These are phyloP conservation scores for Lepidium sativum DNA, from an alignment of 345 rosid species.

Conservation along the genomic window DNA sequence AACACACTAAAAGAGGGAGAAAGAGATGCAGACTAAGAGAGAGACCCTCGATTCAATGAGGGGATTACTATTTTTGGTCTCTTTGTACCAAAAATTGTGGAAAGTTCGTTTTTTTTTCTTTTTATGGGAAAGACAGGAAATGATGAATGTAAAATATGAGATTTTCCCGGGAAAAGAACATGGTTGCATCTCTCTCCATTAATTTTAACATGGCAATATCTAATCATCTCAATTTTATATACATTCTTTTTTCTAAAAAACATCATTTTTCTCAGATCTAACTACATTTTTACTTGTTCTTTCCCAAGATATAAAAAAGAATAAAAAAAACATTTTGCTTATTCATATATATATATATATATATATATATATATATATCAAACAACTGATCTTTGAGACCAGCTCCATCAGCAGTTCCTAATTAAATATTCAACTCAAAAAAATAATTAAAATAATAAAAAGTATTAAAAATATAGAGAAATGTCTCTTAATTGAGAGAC, in stretches of 20 bases:
- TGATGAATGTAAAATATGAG: slow-evolving; percentile 1
- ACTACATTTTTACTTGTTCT: background rate
- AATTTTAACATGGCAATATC: slow-evolving; percentile 1
- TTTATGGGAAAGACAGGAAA: background rate
- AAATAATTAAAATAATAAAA: no score
- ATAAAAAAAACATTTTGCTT: background rate
- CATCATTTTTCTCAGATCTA: slow-evolving; percentile 6
- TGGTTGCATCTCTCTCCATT: slow-evolving; percentile 8
- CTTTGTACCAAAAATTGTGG: background rate
- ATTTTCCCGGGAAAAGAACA: slow-evolving; percentile 23
- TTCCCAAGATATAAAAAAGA: background rate
- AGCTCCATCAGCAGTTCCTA: no score
- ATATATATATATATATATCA: no score
- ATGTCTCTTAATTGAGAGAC: no score
- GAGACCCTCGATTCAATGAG: background rate
- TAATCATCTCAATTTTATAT: background rate
- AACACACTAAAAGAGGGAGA: background rate
- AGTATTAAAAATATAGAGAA: no score
- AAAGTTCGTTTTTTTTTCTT: background rate
- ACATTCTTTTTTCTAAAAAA: no score
- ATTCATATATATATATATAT: no score
- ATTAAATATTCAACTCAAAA: no score
- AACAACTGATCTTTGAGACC: no score
- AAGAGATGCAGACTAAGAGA: background rate
- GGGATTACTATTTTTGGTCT: slow-evolving; percentile 17